These are phyloP conservation scores for Helianthus annuus DNA, from an alignment of 129 eudicot species.

Conservation along the genomic window HanXRQr2.0-SUNRISE NC_035441.2:174202615-174203114, in stretches of 20 bases:
- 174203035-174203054: background rate
- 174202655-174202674: slow-evolving; percentile 1
- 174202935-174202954: background rate
- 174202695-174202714: slow-evolving; percentile 51
- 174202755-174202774: slow-evolving; percentile 38
- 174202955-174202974: background rate
- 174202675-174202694: slow-evolving; percentile 10
- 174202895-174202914: background rate
- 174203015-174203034: background rate
- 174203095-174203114: slow-evolving; percentile 1
- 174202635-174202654: slow-evolving; percentile 10
- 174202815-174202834: slow-evolving; percentile 58
- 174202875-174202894: background rate
- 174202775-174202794: slow-evolving; percentile 54
- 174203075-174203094: background rate
- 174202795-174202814: slow-evolving; percentile 46
- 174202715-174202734: slow-evolving; percentile 34
- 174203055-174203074: background rate
- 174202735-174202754: slow-evolving; percentile 34
- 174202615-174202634: background rate
- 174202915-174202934: background rate
- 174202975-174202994: background rate
- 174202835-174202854: slow-evolving; percentile 34
- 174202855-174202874: background rate
- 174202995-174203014: background rate